These are phyloP conservation scores for Aspergillus pseudonomiae DNA, from an alignment of 2,329 filamentous ascomycete genomes.

Conservation along the genomic window DNA sequence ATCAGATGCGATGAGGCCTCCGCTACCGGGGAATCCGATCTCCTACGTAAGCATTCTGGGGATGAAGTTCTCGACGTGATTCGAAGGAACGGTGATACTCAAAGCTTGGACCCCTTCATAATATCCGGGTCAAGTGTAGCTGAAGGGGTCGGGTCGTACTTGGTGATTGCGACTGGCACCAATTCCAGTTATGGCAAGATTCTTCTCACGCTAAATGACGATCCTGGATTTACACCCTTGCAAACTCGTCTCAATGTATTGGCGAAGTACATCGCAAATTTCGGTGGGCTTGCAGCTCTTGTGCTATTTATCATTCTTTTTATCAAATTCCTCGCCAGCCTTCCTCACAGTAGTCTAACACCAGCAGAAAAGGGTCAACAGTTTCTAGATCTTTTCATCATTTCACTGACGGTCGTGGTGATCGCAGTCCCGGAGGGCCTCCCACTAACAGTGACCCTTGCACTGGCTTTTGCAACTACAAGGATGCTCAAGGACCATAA, in stretches of 20 bases:
- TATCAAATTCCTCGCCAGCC: slow-evolving; percentile 69
- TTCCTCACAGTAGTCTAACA: slow-evolving; percentile 50
- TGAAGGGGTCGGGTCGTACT: slow-evolving; percentile 71
- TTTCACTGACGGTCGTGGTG: slow-evolving; percentile 59
- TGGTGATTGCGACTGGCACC: slow-evolving; percentile 73
- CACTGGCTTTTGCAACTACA: slow-evolving; percentile 62
- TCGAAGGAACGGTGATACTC: slow-evolving; percentile 40
- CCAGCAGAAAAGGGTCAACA: slow-evolving; percentile 53
- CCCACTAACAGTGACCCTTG: slow-evolving; percentile 59
- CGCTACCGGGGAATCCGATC: slow-evolving; percentile 22
- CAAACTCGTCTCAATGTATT: slow-evolving; percentile 74
- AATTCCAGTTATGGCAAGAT: slow-evolving; percentile 75
- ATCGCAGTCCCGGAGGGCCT: slow-evolving; percentile 61
- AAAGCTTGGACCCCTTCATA: slow-evolving; percentile 67
- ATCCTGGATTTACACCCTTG: slow-evolving; percentile 72
- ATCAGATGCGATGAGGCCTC: slow-evolving; percentile 27
- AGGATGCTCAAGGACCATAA: slow-evolving; percentile 63
- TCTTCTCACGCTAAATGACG: slow-evolving; percentile 73
- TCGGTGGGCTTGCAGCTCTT: slow-evolving; percentile 66
- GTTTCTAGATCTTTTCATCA: slow-evolving; percentile 57
- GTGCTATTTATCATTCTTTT: slow-evolving; percentile 71
- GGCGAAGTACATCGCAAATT: slow-evolving; percentile 73
- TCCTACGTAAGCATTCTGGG: slow-evolving; percentile 13
- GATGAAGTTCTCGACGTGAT: slow-evolving; percentile 13
- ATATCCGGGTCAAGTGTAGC: slow-evolving; percentile 73